phyloP scores from a whole-genome alignment of 257 asterid genomes.

The Primulina eburnea region DNA sequence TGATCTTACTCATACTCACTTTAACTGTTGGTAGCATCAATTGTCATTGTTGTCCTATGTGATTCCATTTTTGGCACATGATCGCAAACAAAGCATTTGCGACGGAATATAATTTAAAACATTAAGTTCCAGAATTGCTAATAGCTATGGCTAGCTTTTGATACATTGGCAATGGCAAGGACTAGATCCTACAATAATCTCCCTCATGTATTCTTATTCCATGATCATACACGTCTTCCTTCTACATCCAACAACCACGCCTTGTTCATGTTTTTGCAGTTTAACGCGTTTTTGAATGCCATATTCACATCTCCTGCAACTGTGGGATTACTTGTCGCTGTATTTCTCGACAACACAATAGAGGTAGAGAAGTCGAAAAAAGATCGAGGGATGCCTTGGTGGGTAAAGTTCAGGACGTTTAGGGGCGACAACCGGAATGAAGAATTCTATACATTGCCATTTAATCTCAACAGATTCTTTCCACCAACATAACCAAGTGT shows the following conservation, averaged over 20 bases:
- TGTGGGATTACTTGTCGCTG: conserved; percentile 76
- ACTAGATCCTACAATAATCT: background rate
- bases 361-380: conserved; percentile 92
- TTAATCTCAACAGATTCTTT: conserved; percentile 90
- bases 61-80: background rate
- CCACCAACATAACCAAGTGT: conserved; percentile 67
- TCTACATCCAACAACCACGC: background rate
- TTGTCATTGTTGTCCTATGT: background rate
- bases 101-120: too few relatives aligned
- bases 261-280: conserved; percentile 42
- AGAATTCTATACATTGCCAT: conserved; percentile 93
- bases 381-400: conserved; percentile 99
- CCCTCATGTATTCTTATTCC: background rate
- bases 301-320: conserved; percentile 87
- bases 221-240: background rate
- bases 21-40: background rate
- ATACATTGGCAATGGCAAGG: background rate
- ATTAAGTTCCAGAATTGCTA: background rate
- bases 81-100: background rate
- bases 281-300: conserved; percentile 85
- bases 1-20: background rate
- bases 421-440: conserved; percentile 94
- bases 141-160: background rate
- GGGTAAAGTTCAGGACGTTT: conserved; percentile 89
- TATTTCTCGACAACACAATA: conserved; percentile 85